phyloP scores from a whole-genome alignment of 805 yeast species.

The Saccharomycopsis lassenensis region DNA sequence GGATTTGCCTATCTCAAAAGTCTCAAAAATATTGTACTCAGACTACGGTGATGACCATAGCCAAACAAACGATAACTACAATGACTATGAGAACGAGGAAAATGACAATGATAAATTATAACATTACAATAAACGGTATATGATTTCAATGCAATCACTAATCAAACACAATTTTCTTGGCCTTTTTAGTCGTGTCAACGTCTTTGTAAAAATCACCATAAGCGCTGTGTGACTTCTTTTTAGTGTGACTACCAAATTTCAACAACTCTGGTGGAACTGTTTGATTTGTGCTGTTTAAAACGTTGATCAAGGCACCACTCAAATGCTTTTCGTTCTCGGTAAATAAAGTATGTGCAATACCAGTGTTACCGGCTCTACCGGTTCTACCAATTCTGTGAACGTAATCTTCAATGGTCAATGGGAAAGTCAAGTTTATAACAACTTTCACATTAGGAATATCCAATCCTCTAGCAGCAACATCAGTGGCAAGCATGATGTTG shows the following conservation, averaged over 20 bases:
- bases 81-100: too few species aligned
- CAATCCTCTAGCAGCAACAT: conserved; percentile 95
- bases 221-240: conserved; percentile 95
- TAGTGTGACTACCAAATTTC: conserved; percentile 95
- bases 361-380: conserved; percentile 94
- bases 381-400: conserved; percentile 98
- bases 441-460: conserved; percentile 96
- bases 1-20: conserved; percentile 69
- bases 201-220: conserved; percentile 96
- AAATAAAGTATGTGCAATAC: conserved; percentile 89
- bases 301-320: conserved; percentile 88
- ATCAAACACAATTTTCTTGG: conserved; percentile 83
- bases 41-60: conserved; percentile 14
- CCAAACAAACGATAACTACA: too few species aligned
- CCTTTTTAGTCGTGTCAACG: conserved; percentile 74
- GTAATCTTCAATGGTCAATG: conserved; percentile 91
- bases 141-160: conserved; percentile 22
- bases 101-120: too few species aligned
- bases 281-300: conserved; percentile 88
- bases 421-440: conserved; percentile 91
- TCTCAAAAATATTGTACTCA: conserved; percentile 50
- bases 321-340: conserved; percentile 95
- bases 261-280: conserved; percentile 89
- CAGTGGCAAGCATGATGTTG: conserved; percentile 82
- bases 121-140: too few species aligned